Base-by-base conservation (phyloP, 768 basidiomycete genomes). In the Serendipita vermifera region DNA sequence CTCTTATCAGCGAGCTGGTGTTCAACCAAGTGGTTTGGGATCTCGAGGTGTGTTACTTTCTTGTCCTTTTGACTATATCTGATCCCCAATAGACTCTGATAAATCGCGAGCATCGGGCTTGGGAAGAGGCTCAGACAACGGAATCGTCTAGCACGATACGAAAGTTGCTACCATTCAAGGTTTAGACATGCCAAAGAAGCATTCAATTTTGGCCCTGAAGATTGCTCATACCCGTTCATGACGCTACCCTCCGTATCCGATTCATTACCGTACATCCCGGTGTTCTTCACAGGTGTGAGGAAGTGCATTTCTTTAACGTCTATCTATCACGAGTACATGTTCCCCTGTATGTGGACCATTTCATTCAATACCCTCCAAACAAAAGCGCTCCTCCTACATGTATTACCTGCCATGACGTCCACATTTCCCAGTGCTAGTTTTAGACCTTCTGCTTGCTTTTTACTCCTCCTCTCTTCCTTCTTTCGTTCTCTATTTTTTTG, bases 1-100 rank as follows among this genome's bases (percentile, higher is more conserved):
- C 63, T 2, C 69, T 72, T 36, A 74, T 90, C 54, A 66, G 73
- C 41, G 74, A 79, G 7, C 66, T 88, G 24, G 68, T 89, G 38
- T 55, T 61, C 39, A 75, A 73, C 26, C 70, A 75, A 27, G 73
- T 73, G 43, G 70, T 87, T 27, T 88, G 90, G 86, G 78, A 75
- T 57, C 71, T 73, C 54, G 82, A 86, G 71, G 87, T 86, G 61
- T 55, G 75, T 51, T 13, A 7, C 29, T 20, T 51, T 51, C 24
- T 20, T n/a, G 22, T 51, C 29, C 22, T 22, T n/a, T 51, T n/a
- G 11, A 9, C 15, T 15, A 51, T n/a, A 17, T 41, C 41, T 51
- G 46, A 15, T 1, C n/a, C 29, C 46, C n/a, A 9, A 11, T 51
- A 51, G 46, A 51, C 46, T 9, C 22, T 51, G 22, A 51, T 51